A percentile compares a stretch with the other conserved stretches of the same genome.
phyloP scores from a whole-genome alignment of 495 filamentous ascomycete species.

The Extremus antarcticus region DNA sequence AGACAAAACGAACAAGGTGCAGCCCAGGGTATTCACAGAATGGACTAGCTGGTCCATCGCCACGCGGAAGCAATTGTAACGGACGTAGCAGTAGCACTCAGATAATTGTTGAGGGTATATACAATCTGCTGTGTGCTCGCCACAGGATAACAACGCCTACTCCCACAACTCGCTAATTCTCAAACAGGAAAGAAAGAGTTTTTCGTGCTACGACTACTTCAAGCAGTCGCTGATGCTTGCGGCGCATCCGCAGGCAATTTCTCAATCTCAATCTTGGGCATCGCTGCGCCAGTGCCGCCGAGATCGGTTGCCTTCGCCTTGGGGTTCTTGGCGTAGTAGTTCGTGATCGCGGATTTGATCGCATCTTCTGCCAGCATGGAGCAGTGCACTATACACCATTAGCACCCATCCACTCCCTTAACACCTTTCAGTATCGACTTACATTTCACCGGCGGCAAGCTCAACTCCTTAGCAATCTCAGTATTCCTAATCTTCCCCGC shows the following conservation, averaged over 20 bases:
- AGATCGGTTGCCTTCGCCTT: conserved; percentile 61
- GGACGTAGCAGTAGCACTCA: neutral
- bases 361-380: conserved; percentile 99
- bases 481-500: conserved; percentile 87
- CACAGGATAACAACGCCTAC: neutral
- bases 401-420: neutral
- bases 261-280: conserved; percentile 37
- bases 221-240: neutral
- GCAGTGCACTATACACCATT: conserved; percentile 63
- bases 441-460: conserved; percentile 89
- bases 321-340: conserved; percentile 95
- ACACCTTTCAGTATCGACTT: conserved; percentile 30
- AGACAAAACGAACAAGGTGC: conserved; percentile 46
- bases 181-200: neutral
- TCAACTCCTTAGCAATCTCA: conserved; percentile 94
- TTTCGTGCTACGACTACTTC: neutral
- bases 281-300: conserved; percentile 52
- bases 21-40: conserved; percentile 54
- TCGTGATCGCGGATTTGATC: conserved; percentile 96
- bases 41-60: conserved; percentile 52
- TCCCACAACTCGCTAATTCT: neutral
- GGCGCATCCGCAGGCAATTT: conserved; percentile 23
- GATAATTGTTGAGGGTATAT: neutral
- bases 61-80: conserved; percentile 9
- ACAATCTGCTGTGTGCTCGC: neutral